phyloP scores from a whole-genome alignment of 2,329 filamentous ascomycete genomes.

The Aspergillus niger region DNA sequence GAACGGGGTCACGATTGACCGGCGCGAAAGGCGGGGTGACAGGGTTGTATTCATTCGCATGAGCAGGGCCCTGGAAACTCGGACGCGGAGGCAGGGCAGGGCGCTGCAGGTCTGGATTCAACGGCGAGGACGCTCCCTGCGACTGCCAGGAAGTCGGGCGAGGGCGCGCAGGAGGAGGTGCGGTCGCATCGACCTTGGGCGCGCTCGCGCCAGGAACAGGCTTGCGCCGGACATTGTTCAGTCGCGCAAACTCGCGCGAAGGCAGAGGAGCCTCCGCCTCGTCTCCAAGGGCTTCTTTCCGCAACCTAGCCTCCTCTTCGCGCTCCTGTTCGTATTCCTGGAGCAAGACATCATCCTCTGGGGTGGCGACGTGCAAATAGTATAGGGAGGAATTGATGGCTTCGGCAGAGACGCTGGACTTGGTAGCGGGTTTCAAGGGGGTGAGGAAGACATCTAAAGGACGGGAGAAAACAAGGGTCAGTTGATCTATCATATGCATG shows the following conservation, averaged over 20 bases:
- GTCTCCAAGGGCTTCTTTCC: constrained; percentile 27
- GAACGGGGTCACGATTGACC: constrained; percentile 2
- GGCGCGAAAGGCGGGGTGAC: constrained; percentile 6
- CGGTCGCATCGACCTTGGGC: constrained; percentile 16
- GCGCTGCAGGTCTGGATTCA: constrained; percentile 13
- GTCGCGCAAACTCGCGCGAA: constrained; percentile 31
- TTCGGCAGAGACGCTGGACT: constrained; percentile 77
- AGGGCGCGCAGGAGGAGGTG: constrained; percentile 15
- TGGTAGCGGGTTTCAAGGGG: constrained; percentile 82
- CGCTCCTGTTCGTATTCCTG: constrained; percentile 43
- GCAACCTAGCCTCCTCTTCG: constrained; percentile 30
- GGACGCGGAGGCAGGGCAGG: constrained; percentile 20
- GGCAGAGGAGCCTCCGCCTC: constrained; percentile 23
- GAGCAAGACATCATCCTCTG: constrained; percentile 55
- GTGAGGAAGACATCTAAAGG: constrained; percentile 83
- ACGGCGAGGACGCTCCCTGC: constrained; percentile 15
- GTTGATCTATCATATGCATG: constrained; percentile 7
- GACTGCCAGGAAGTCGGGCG: constrained; percentile 18
- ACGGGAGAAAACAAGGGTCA: constrained; percentile 11
- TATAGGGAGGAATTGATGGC: constrained; percentile 88
- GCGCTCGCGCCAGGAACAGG: constrained; percentile 32
- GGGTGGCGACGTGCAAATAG: constrained; percentile 78
- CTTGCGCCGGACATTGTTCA: constrained; percentile 45
- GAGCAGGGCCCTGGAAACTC: not conserved
- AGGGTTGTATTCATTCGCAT: not conserved